Conservation (phyloP, 1,284 basidiomycete genomes). For the Apiotrichum siamense region DNA sequence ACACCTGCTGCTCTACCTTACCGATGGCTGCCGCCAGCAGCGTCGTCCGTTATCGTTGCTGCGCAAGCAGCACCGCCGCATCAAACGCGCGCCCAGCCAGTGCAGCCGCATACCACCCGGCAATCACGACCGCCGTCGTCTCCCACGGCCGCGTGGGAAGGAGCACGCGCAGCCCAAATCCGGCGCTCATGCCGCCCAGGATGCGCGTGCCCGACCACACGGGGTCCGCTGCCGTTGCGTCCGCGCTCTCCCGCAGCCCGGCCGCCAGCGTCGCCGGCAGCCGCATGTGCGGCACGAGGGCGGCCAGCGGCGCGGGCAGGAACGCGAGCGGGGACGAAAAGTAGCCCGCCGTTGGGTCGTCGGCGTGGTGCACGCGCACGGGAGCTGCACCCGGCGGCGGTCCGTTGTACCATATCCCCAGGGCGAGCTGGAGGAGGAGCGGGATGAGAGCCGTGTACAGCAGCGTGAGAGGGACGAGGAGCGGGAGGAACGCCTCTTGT, state of each 20-base stretch:
- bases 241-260: not conserved
- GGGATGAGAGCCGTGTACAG: slow-evolving; percentile 84
- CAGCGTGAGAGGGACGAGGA: slow-evolving; percentile 69
- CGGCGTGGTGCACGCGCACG: slow-evolving; percentile 23
- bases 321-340: slow-evolving; percentile 2
- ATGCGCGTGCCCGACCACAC: slow-evolving; percentile 80
- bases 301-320: not conserved
- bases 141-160: slow-evolving; percentile 55
- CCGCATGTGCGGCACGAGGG: not conserved
- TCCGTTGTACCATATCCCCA: slow-evolving; percentile 69
- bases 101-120: slow-evolving; percentile 65
- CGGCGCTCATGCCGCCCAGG: slow-evolving; percentile 74
- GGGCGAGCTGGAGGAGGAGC: slow-evolving; percentile 70
- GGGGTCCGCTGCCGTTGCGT: slow-evolving; percentile 54
- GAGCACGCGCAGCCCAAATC: slow-evolving; percentile 57
- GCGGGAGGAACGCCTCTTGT: slow-evolving; percentile 47
- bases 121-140: slow-evolving; percentile 68
- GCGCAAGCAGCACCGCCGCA: not conserved
- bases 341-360: not conserved
- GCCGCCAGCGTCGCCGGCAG: no score
- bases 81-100: not conserved
- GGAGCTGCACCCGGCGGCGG: not conserved
- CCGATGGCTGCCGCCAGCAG: no score
- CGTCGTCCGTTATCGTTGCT: not conserved
- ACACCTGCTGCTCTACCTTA: no score